Percentiles rank a stretch among this genome's conserved stretches.
phyloP scores from a whole-genome alignment of 2,329 filamentous ascomycete species.

The Colletotrichum higginsianum region DNA sequence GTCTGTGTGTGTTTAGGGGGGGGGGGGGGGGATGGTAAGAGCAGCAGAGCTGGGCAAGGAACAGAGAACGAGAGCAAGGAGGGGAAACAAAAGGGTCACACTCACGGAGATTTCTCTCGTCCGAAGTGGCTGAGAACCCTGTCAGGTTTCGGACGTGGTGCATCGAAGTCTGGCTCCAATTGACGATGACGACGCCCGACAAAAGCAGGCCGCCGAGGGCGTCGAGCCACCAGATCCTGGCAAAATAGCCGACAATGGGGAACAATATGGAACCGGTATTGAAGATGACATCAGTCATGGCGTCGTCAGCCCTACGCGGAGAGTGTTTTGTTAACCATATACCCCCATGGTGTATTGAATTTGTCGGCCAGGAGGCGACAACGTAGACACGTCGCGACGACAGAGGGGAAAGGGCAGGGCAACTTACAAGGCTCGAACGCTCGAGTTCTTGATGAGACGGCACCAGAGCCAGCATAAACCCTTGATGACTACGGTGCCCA shows the following conservation, averaged over 20 bases:
- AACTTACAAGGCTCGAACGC: conserved; percentile 81
- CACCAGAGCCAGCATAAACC: conserved; percentile 90
- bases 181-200: conserved; percentile 84
- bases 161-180: conserved; percentile 81
- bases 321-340: conserved; percentile 40
- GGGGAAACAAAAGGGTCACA: conserved; percentile 39
- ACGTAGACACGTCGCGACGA: conserved; percentile 24
- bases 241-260: conserved; percentile 83
- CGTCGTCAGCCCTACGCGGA: conserved; percentile 61
- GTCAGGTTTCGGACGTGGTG: conserved; percentile 87
- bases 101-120: conserved; percentile 81
- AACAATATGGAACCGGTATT: conserved; percentile 92
- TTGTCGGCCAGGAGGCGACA: conserved; percentile 36
- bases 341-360: conserved; percentile 46
- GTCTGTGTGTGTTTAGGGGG: conserved; percentile 1
- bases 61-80: not conserved
- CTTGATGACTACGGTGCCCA: conserved; percentile 85
- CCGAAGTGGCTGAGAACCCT: conserved; percentile 82
- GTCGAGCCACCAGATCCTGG: conserved; percentile 87
- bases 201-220: conserved; percentile 83
- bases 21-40: conserved; percentile 22
- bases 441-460: conserved; percentile 86
- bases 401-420: conserved; percentile 19
- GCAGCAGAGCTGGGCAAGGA: not conserved
- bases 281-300: conserved; percentile 86